Evolutionary conservation across 495 filamentous ascomycete genomes (phyloP), one percentile per base, ranked within the genome.

Genomic region (Podospora fimiseda): DNA sequence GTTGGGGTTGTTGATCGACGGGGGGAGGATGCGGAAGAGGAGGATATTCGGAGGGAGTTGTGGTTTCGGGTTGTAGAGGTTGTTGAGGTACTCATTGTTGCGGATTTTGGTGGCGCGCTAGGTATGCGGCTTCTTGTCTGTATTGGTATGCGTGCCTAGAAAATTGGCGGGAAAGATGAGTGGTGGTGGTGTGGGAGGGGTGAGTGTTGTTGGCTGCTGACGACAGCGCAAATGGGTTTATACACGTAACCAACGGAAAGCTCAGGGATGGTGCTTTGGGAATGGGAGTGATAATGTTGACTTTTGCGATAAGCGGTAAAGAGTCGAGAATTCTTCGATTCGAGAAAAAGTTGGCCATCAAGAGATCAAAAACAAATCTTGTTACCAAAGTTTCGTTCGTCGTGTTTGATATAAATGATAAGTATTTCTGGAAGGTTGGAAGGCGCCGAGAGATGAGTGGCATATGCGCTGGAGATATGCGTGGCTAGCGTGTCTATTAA

Each of bases 21-120:
- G 24, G 44, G 64, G 59, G 58, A 65, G 52, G 63, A 59, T 40
- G 47, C 45, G 51, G 27, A 33, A 11, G 41, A 48, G 48, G 54
- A 45, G 51, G 57, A 36, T 59, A 55, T 22, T 41, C 50, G 33
- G 30, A 44, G 27, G 55, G 47, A 51, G 48, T 27, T 27, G 47
- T 52, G 44, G 13, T 23, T 4, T 47, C 33, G 27, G 14, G 44
- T n/a, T 11, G 44, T 37, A 23, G 64, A 55, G 39, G 55, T 19
- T 5, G 11, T 33, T 33, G 27, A 33, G n/a, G n/a, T n/a, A n/a
- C n/a, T n/a, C n/a, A n/a, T n/a, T n/a, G n/a, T n/a, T n/a, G n/a
- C n/a, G n/a, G n/a, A n/a, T n/a, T n/a, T n/a, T n/a, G n/a, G n/a
- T n/a, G n/a, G n/a, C n/a, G n/a, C n/a, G n/a, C n/a, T n/a, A n/a